phyloP scores from a whole-genome alignment of 768 basidiomycete genomes.

The Trametes maxima region DNA sequence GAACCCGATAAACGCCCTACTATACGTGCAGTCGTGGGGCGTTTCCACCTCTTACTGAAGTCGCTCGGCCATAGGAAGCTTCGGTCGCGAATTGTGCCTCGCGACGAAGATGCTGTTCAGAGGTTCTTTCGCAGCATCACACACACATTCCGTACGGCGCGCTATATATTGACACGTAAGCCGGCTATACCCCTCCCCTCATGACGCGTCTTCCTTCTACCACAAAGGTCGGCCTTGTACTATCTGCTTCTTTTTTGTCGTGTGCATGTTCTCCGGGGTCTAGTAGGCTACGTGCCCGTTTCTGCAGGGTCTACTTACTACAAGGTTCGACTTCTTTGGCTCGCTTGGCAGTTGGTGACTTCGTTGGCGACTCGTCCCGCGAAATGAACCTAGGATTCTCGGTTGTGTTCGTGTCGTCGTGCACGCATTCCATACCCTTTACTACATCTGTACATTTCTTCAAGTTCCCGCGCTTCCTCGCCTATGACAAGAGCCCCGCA shows the following conservation, averaged over 20 bases:
- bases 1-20: constrained; percentile 37
- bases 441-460: background rate
- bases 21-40: constrained; percentile 33
- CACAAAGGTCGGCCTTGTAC: too few relatives aligned
- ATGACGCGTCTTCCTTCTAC: background rate
- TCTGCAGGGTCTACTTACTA: too few relatives aligned
- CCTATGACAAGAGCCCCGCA: background rate
- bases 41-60: constrained; percentile 30
- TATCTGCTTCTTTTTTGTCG: too few relatives aligned
- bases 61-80: constrained; percentile 30
- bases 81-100: constrained; percentile 32
- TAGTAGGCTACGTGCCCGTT: too few relatives aligned
- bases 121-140: background rate
- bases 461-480: background rate
- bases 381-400: too few relatives aligned
- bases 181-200: constrained; percentile 8
- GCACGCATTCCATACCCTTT: constrained; percentile 6
- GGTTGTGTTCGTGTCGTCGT: background rate
- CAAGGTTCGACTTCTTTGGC: too few relatives aligned
- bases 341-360: too few relatives aligned
- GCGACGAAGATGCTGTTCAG: constrained; percentile 1
- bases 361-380: too few relatives aligned
- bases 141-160: constrained; percentile 9
- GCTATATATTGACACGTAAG: background rate
- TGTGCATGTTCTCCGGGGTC: too few relatives aligned